phyloP scores from a whole-genome alignment of 2,329 filamentous ascomycete species.

The Penicillium glabrum region DNA sequence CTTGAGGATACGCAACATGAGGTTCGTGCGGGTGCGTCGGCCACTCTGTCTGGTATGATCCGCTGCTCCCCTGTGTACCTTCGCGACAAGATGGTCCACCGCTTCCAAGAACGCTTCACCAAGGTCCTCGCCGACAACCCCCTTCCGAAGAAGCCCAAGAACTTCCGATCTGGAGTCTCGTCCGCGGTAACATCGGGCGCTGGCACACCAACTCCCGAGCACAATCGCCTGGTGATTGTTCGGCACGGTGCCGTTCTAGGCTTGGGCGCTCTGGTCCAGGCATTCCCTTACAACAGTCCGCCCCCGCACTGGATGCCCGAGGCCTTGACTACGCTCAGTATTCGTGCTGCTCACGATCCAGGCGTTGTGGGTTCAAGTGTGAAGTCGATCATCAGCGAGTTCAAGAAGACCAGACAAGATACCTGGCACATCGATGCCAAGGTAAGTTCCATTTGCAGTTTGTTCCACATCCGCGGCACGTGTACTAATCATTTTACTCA shows the following conservation, averaged over 20 bases:
- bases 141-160: slow-evolving; percentile 68
- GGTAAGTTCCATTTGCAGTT: slow-evolving; percentile 56
- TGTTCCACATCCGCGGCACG: neutral
- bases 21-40: slow-evolving; percentile 87
- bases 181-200: slow-evolving; percentile 46
- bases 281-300: slow-evolving; percentile 93
- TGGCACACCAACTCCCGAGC: slow-evolving; percentile 52
- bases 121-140: slow-evolving; percentile 77
- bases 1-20: slow-evolving; percentile 87
- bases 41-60: slow-evolving; percentile 95
- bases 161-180: slow-evolving; percentile 35
- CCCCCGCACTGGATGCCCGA: slow-evolving; percentile 94
- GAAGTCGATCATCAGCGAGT: slow-evolving; percentile 90
- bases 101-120: slow-evolving; percentile 78
- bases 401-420: slow-evolving; percentile 99
- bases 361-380: slow-evolving; percentile 95
- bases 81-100: slow-evolving; percentile 72
- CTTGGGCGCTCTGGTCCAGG: slow-evolving; percentile 85
- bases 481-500: slow-evolving; percentile 47
- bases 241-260: slow-evolving; percentile 91
- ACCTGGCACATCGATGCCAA: slow-evolving; percentile 98
- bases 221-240: slow-evolving; percentile 73
- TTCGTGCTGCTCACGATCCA: slow-evolving; percentile 80
- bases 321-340: slow-evolving; percentile 79
- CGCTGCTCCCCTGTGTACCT: slow-evolving; percentile 83